Evolutionary conservation across 2,329 filamentous ascomycete species (phyloP), one percentile per base, ranked within the genome.

Genomic region (Aspergillus versicolor): DNA sequence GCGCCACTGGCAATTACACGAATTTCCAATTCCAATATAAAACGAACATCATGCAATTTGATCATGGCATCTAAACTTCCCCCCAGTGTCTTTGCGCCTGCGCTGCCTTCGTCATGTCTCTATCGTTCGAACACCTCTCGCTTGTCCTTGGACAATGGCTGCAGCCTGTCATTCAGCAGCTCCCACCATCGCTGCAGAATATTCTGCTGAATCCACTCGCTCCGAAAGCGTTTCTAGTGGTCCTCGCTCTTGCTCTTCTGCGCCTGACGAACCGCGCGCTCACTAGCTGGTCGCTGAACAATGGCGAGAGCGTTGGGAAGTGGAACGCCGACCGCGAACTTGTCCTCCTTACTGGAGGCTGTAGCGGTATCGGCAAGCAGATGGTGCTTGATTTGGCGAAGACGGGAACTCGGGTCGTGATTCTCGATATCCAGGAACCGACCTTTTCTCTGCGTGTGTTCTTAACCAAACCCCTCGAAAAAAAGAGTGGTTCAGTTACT

Each of bases 361-460:
- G 67, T 58, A 71, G 70, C 45, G 74, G 73, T 3, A 76, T 76
- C 32, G 74, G 74, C 38, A 73, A 72, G 54, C 68, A 74, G 53
- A 64, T 75, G 52, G 66, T 73, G 63, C 53, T 65, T 5, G 68
- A 73, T 43, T 54, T 76, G 13, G 62, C 70, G 3, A 45, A 57
- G 19, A 61, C 52, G 5, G 70, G 70, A 2, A 62, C 70, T 30
- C 69, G 65, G 3, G 70, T 76, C 3, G 60, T 73, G n/a, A 69
- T 76, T 43, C 59, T 74, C 3, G 74, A 76, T 52, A 67, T 76
- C 34, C 64, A 69, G n/a, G 68, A 73, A 57, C 73, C 73, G 0
- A 57, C 47, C 3, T 70, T 67, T 54, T 49, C 61, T 6, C 57
- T 75, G 9, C 73, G 67, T 70, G 59, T 19, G 65, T 58, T 30